Base-by-base conservation (phyloP, 2,329 filamentous ascomycete species). In the Cladosporium velox region DNA sequence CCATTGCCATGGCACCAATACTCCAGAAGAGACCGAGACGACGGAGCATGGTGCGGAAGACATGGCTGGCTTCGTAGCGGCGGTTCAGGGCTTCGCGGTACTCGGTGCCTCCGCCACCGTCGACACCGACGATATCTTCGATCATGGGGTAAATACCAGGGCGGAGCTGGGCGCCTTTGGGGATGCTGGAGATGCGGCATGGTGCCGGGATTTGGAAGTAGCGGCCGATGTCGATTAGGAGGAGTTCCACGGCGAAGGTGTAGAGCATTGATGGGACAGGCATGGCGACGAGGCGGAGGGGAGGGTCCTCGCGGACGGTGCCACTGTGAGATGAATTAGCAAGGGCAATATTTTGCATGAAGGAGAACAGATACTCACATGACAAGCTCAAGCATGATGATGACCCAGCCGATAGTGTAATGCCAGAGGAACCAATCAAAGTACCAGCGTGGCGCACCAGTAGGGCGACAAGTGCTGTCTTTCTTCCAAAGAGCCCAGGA, bases 401-500 rank as follows among this genome's bases (percentile, higher is more conserved):
- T 81, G 58, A 85, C 78, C 83, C 84, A 86, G 14, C 81, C 83
- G 2, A 85, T 71, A 3, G 81, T 82, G 55, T 85, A 80, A 69
- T 85, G 85, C 84, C 84, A 86, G 66, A 86, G 85, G 72, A 86
- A 86, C 78, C 81, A 86, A 66, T 87, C 85, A 18, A 86, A 77
- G 73, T 84, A 77, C 69, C 57, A 67, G 58, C 82, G 74, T 35
- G 35, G 30, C 2, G 80, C 81, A 15, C 81, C 81, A 66, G 84
- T 82, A 52, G 85, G 83, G 26, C 84, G 80, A 70, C 84, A 86
- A 10, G 77, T 83, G 59, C 83, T 85, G 65, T 77, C 74, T 71
- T 84, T 83, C 73, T 79, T 82, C 78, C 79, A 86, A 28, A 87
- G 72, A 26, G 83, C 74, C 66, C 74, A 76, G 67, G 83, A 82